phyloP scores from a whole-genome alignment of 176 grass and related monocot species.

The Secale cereale region DNA sequence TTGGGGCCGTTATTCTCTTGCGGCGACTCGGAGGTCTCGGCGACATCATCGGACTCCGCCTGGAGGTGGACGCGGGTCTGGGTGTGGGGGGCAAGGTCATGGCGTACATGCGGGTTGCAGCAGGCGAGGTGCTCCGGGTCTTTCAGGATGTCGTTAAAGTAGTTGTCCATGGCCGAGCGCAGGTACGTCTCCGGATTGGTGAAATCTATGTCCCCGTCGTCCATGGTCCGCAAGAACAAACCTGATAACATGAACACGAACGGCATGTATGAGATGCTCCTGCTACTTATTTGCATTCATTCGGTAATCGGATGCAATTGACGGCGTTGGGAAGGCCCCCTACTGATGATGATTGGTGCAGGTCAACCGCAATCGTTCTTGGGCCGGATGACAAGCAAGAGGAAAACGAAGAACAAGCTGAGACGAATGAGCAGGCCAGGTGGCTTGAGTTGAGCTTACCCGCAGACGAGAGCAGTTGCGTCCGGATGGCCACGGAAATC shows the following conservation, averaged over 20 bases:
- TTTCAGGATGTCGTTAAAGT: slow-evolving; percentile 61
- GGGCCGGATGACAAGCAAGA: too few relatives aligned
- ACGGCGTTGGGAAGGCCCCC: too few relatives aligned
- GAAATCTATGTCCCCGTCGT: slow-evolving; percentile 63
- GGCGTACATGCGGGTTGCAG: slow-evolving; percentile 49
- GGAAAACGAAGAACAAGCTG: neutral
- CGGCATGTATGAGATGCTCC: neutral
- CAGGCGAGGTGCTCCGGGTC: slow-evolving; percentile 55
- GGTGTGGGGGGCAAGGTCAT: slow-evolving; percentile 48
- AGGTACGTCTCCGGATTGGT: slow-evolving; percentile 7
- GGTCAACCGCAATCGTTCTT: too few relatives aligned
- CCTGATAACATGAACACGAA: neutral
- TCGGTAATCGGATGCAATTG: too few relatives aligned
- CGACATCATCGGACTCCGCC: slow-evolving; percentile 7
- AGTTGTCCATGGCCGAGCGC: slow-evolving; percentile 38
- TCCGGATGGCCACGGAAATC: neutral
- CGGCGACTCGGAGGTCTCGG: neutral
- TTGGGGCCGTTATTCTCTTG: neutral
- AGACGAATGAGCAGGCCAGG: too few relatives aligned
- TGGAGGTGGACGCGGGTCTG: slow-evolving; percentile 66
- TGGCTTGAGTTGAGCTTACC: too few relatives aligned
- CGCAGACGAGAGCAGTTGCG: neutral
- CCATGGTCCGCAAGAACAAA: slow-evolving; percentile 32
- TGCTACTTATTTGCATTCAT: too few relatives aligned
- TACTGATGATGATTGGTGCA: too few relatives aligned